Evolutionary conservation across 1,284 basidiomycete species (phyloP).

Genomic region (Trichosporon sp.): DNA sequence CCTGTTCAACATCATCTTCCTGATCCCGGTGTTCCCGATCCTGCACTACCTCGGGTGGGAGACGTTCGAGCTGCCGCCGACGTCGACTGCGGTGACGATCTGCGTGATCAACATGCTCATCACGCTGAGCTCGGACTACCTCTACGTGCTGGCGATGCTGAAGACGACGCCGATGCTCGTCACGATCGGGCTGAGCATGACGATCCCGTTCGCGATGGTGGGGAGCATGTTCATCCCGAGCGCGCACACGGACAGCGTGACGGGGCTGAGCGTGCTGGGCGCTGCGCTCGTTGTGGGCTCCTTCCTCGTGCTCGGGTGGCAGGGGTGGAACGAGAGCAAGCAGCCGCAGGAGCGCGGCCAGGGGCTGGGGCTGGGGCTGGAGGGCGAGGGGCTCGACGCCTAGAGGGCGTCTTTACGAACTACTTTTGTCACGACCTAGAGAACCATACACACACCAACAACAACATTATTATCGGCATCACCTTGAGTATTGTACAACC

Average conservation of each 20-base stretch:
- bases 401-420: not conserved
- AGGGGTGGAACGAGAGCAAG: constrained; percentile 39
- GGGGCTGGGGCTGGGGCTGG: not conserved
- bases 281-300: constrained; percentile 58
- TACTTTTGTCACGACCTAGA: constrained; percentile 5
- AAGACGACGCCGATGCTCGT: constrained; percentile 86
- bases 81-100: constrained; percentile 59
- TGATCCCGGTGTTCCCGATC: constrained; percentile 76
- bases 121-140: constrained; percentile 75
- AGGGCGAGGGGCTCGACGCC: not conserved
- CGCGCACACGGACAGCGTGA: constrained; percentile 46
- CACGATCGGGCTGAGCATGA: constrained; percentile 90
- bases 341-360: constrained; percentile 3
- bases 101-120: constrained; percentile 82
- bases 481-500: not conserved
- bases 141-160: constrained; percentile 86
- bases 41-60: constrained; percentile 76
- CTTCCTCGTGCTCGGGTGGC: constrained; percentile 48
- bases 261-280: constrained; percentile 59
- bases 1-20: constrained; percentile 73
- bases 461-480: not conserved
- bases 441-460: not conserved
- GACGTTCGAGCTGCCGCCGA: constrained; percentile 66
- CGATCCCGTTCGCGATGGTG: constrained; percentile 60
- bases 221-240: constrained; percentile 42